Conservation (phyloP, 1,284 basidiomycete species). For the Marasmius oreades region DNA sequence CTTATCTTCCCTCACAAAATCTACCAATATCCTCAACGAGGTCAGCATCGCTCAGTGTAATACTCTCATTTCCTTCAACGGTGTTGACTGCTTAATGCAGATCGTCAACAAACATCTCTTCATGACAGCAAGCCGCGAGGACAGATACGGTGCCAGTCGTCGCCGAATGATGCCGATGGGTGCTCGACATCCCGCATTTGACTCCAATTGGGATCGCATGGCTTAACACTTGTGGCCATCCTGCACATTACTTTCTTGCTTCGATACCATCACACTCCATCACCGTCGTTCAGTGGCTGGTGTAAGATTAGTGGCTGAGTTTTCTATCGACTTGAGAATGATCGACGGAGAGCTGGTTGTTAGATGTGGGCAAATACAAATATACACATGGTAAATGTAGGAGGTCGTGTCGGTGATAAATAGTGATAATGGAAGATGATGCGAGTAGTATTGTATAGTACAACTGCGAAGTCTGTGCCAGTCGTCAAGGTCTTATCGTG, state of each 20-base stretch:
- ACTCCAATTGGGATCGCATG: conserved; percentile 46
- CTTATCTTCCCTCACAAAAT: conserved; percentile 85
- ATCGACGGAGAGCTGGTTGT: too few relatives aligned
- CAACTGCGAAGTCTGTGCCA: too few relatives aligned
- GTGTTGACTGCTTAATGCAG: conserved; percentile 32
- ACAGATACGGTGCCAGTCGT: conserved; percentile 12
- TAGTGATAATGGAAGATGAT: too few relatives aligned
- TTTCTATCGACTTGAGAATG: background rate
- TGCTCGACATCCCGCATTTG: background rate
- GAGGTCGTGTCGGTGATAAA: too few relatives aligned
- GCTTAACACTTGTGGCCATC: conserved; percentile 29
- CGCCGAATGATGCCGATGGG: conserved; percentile 2
- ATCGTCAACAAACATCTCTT: conserved; percentile 68
- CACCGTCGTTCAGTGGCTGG: background rate
- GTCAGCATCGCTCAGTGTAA: conserved; percentile 44
- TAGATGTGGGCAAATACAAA: too few relatives aligned
- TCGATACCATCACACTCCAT: background rate
- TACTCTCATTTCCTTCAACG: conserved; percentile 1
- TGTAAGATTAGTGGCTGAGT: background rate
- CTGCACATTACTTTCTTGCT: background rate
- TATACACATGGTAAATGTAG: too few relatives aligned
- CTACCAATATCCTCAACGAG: conserved; percentile 83
- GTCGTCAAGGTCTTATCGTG: too few relatives aligned
- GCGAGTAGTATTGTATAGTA: too few relatives aligned
- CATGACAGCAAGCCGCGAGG: conserved; percentile 35